phyloP scores from a whole-genome alignment of 176 grass and related monocot genomes.

The Tillandsia fasciculata region DNA sequence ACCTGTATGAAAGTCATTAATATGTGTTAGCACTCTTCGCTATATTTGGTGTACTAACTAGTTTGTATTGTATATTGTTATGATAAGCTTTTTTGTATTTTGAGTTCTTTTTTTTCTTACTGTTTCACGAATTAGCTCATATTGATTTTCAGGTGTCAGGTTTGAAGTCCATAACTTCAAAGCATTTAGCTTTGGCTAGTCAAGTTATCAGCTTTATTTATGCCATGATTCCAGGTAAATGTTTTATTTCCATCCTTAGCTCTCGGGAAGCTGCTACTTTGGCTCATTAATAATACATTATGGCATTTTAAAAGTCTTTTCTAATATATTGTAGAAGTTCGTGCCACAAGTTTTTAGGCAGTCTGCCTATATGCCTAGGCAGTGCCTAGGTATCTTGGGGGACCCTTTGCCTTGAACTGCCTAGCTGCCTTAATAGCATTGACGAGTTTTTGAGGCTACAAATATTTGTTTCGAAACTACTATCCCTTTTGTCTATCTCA shows the following conservation, averaged over 20 bases:
- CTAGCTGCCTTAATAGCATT: too few species aligned
- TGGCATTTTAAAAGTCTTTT: not conserved
- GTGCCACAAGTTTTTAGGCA: too few species aligned
- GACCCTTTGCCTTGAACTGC: too few species aligned
- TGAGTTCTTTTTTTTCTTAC: not conserved
- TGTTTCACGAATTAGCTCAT: not conserved
- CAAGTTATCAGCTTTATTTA: slow-evolving; percentile 94
- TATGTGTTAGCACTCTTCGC: too few species aligned
- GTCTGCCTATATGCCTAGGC: too few species aligned
- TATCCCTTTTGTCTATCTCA: not conserved
- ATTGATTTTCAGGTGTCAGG: slow-evolving; percentile 76
- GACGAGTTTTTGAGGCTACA: not conserved
- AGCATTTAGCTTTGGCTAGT: slow-evolving; percentile 96
- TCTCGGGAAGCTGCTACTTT: not conserved
- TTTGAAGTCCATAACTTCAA: slow-evolving; percentile 96
- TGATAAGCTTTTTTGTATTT: not conserved
- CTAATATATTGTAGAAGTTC: too few species aligned
- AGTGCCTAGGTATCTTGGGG: too few species aligned
- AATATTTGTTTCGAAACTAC: not conserved
- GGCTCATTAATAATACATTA: not conserved
- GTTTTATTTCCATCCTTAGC: slow-evolving; percentile 9
- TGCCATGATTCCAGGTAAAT: slow-evolving; percentile 83
- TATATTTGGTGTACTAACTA: not conserved
- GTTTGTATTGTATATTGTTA: not conserved
- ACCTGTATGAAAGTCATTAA: too few species aligned